Evolutionary conservation across 306 rosid species (phyloP), one percentile per base, ranked within the genome.

Genomic region (Astragalus glycyphyllos): DNA sequence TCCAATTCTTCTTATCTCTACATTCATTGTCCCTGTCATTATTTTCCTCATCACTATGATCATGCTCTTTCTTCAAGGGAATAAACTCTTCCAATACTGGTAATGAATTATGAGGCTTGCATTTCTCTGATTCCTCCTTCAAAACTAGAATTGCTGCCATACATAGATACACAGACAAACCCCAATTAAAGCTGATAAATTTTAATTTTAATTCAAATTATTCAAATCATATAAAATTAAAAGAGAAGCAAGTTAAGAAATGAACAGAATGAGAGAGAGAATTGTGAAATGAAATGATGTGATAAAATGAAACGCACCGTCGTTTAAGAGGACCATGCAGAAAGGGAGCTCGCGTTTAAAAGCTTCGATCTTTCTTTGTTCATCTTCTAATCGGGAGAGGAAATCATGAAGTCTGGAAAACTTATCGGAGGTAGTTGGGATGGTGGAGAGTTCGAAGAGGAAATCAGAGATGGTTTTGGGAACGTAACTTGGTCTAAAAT

Each of bases 291-390:
- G 2, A 0, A 15, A 20, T 20, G 23, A 20, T 20, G 2, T 20
- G 23, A 20, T 20, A 20, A 20, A 20, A 26, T 0, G 34, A 56
- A 62, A 86, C 88, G 46, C 29, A 93, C 98, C 98, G 62, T 94
- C 96, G 54, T 80, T 89, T 71, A 94, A 68, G 44, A 94, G 85
- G 51, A 87, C 82, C 95, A 89, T 89, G 66, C 87, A 94, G 42
- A 94, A 90, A 58, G 98, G 98, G 50, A 94, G 98, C 84, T 90
- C 97, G 77, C 97, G 96, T 69, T 88, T 89, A 56, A 94, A 94
- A 10, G 92, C 96, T 13, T 94, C 85, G 90, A 94, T 94, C 90
- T 94, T 94, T 69, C 54, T 71, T 86, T 78, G 82, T 74, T 94
- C 98, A 0, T 86, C 92, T 79, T 90, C 91, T 79, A 94, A 83